phyloP scores from a whole-genome alignment of 345 rosid species.

The Pugionium cornutum region DNA sequence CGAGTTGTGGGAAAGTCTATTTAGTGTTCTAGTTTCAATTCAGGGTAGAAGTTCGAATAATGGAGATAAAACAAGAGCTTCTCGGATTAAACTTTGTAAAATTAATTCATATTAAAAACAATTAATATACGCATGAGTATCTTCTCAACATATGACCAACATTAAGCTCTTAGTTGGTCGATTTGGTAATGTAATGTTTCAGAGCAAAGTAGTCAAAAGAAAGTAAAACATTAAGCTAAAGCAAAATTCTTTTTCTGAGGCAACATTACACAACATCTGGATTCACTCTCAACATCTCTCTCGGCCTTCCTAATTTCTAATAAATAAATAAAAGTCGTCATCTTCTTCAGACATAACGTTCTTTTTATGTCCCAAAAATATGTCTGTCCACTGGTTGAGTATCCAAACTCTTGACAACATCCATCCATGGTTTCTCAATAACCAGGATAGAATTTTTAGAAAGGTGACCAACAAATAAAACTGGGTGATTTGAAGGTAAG shows the following conservation, averaged over 20 bases:
- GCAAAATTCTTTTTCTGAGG: conserved; percentile 24
- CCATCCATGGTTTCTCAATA: conserved; percentile 90
- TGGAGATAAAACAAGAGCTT: no score
- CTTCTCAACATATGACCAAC: no score
- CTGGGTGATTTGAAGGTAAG: conserved; percentile 77
- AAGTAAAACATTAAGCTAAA: not conserved
- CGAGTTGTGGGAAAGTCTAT: no score
- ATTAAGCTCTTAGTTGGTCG: not conserved
- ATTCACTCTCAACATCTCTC: conserved; percentile 24
- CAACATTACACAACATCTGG: conserved; percentile 31
- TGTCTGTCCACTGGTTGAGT: conserved; percentile 89
- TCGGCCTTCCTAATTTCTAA: conserved; percentile 8
- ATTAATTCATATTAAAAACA: no score
- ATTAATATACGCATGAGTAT: no score
- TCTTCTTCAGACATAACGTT: conserved; percentile 15
- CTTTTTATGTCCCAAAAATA: conserved; percentile 68
- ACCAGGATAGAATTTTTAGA: conserved; percentile 71
- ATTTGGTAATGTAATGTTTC: not conserved
- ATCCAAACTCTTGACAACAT: conserved; percentile 73
- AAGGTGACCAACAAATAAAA: conserved; percentile 80
- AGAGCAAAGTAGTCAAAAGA: not conserved
- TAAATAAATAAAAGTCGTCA: conserved; percentile 24
- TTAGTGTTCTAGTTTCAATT: no score
- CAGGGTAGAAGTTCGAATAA: no score
- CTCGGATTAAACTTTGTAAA: no score